Evolutionary conservation across 768 basidiomycete species (phyloP).

Genomic region (Rhodotorula babjevae): DNA sequence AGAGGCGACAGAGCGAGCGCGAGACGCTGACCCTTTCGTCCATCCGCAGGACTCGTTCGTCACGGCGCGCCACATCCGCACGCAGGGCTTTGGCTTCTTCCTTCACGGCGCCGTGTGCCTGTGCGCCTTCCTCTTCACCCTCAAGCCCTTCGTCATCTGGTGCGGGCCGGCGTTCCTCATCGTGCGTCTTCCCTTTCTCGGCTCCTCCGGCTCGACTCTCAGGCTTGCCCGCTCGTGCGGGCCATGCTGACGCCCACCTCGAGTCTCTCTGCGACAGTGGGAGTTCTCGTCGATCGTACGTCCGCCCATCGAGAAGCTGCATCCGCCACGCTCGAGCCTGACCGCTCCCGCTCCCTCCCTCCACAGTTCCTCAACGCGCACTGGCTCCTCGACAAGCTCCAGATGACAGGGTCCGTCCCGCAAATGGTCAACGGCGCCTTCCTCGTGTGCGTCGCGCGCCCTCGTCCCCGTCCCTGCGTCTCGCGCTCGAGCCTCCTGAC

Average conservation of each 20-base stretch:
- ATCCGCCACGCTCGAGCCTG: neutral
- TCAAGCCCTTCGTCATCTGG: conserved; percentile 36
- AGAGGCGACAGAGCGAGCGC: too few relatives aligned
- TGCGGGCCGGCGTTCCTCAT: conserved; percentile 37
- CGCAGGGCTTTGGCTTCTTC: conserved; percentile 39
- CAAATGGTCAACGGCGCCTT: conserved; percentile 37
- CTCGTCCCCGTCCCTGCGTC: neutral
- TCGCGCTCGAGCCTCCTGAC: too few relatives aligned
- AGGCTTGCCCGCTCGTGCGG: too few relatives aligned
- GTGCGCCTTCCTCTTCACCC: conserved; percentile 33
- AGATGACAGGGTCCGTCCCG: conserved; percentile 22
- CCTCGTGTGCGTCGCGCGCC: conserved; percentile 24
- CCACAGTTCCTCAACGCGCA: conserved; percentile 35
- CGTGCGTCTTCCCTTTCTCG: conserved; percentile 1
- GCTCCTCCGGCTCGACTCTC: neutral
- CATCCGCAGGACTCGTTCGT: conserved; percentile 26
- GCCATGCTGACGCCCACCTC: neutral
- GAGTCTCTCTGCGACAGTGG: conserved; percentile 18
- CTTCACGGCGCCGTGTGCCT: conserved; percentile 32
- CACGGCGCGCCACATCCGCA: conserved; percentile 21
- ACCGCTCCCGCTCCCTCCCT: neutral
- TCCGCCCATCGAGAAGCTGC: neutral
- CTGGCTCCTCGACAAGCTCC: conserved; percentile 38
- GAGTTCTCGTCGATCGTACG: conserved; percentile 36
- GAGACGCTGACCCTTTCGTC: neutral